Evolutionary conservation across 1,139 yeast species (phyloP).

Genomic region (Taphrina betulina): DNA sequence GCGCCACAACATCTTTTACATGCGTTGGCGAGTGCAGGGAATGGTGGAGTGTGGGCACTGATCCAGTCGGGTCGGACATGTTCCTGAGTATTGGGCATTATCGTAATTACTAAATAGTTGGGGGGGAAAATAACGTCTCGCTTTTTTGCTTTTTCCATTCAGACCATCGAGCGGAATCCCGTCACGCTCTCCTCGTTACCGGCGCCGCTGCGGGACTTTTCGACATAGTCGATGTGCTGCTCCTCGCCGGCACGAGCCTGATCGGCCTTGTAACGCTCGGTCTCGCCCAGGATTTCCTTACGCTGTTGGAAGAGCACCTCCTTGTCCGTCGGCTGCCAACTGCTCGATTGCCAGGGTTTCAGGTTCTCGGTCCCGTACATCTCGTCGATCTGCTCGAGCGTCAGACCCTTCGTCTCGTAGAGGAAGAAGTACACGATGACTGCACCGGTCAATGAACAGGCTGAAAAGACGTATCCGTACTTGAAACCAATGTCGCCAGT

Average conservation of each 20-base stretch:
- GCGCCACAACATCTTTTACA: too few species aligned
- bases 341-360: slow-evolving; percentile 38
- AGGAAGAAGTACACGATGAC: slow-evolving; percentile 65
- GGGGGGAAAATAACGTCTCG: too few species aligned
- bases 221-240: slow-evolving; percentile 13
- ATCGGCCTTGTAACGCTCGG: slow-evolving; percentile 13
- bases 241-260: slow-evolving; percentile 5
- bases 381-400: slow-evolving; percentile 57
- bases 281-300: slow-evolving; percentile 11
- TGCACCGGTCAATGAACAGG: slow-evolving; percentile 58
- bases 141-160: neutral
- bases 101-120: too few species aligned
- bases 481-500: slow-evolving; percentile 62
- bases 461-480: slow-evolving; percentile 75
- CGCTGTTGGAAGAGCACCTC: slow-evolving; percentile 4
- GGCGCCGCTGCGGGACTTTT: slow-evolving; percentile 7
- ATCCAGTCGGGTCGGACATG: too few species aligned
- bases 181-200: slow-evolving; percentile 14
- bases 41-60: too few species aligned
- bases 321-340: slow-evolving; percentile 23
- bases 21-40: too few species aligned
- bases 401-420: slow-evolving; percentile 71
- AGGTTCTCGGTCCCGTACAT: slow-evolving; percentile 36
- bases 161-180: slow-evolving; percentile 15
- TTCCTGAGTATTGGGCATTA: too few species aligned